Evolutionary conservation across 2,329 filamentous ascomycete species (phyloP).

Genomic region (Cylindrodendrum hubeiense): DNA sequence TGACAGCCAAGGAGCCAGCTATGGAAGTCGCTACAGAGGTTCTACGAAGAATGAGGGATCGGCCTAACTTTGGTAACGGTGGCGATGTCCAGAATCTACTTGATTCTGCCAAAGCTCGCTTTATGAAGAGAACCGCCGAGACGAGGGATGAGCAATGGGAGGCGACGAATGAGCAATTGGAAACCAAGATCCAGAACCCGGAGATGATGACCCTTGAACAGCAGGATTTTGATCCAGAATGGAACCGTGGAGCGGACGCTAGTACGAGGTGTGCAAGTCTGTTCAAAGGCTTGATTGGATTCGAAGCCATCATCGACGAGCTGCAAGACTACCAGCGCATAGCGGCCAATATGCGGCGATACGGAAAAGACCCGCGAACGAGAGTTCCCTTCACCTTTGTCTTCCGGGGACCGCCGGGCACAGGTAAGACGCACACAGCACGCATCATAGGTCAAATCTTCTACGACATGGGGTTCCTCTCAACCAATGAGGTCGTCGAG

Average conservation of each 20-base stretch:
- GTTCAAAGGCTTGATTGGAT: conserved; percentile 32
- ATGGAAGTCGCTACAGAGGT: conserved; percentile 68
- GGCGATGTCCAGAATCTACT: conserved; percentile 79
- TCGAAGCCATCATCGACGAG: conserved; percentile 63
- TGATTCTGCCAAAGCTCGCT: conserved; percentile 55
- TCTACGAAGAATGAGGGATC: conserved; percentile 71
- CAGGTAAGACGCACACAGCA: conserved; percentile 77
- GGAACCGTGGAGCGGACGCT: neutral
- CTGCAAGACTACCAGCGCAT: conserved; percentile 65
- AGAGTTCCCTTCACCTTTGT: conserved; percentile 72
- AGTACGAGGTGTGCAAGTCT: neutral
- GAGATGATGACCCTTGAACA: neutral
- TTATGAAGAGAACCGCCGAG: neutral
- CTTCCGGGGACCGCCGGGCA: conserved; percentile 71
- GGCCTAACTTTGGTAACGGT: conserved; percentile 80
- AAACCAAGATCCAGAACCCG: neutral
- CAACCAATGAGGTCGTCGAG: conserved; percentile 68
- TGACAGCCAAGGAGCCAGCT: conserved; percentile 65
- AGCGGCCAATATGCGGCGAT: conserved; percentile 32
- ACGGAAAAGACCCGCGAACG: conserved; percentile 2
- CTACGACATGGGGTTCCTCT: conserved; percentile 76
- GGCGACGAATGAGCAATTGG: too few relatives aligned
- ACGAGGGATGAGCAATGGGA: neutral
- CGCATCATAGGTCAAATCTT: conserved; percentile 76
- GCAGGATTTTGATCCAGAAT: neutral